Base-by-base conservation (phyloP, 2,329 filamentous ascomycete species). In the Fusarium sulawesiense region DNA sequence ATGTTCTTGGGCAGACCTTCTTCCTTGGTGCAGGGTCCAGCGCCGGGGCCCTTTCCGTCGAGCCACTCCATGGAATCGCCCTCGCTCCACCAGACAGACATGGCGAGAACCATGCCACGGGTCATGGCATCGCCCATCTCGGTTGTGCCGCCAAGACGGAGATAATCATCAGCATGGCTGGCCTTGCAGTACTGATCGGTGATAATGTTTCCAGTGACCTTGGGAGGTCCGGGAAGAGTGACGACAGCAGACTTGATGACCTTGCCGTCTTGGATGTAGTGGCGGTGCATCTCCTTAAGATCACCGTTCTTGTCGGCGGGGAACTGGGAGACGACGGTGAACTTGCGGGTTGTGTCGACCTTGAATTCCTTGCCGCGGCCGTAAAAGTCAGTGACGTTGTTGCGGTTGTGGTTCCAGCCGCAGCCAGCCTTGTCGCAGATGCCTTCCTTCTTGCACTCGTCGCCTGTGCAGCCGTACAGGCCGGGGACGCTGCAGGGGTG, bases 31-130 rank as follows among this genome's bases (percentile, higher is more conserved):
- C 88, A 90, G 20, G 85, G 86, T 1, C 87, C 87, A 6, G 82
- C 76, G 27, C 77, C 78, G 20, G 21, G 8, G 1, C 72, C 76
- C 23, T 53, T 27, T 4, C 81, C 72, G 60, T 88, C 86, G 14
- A 88, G 78, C 86, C 86, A 88, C 23, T 80, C 77, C 86, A 88
- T 88, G 63, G 80, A 51, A 25, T 79, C 80, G 34, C 80, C 76
- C n/a, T 81, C 80, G 63, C 87, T 85, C 80, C 85, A 86, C 85
- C 86, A 88, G 56, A 88, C 78, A 68, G 80, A 82, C 73, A 88
- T 81, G 21, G 79, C 79, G n/a, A 87, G 78, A 0, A 86, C 84
- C 85, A 86, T 86, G 27, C 82, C 84, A 13, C 83, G 79, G 25
- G 70, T 70, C 71, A 85, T 75, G 27, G 83, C 79, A 23, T 83